Base-by-base conservation (phyloP, 1,139 yeast species). In the Casaregolazyma lundiana region DNA sequence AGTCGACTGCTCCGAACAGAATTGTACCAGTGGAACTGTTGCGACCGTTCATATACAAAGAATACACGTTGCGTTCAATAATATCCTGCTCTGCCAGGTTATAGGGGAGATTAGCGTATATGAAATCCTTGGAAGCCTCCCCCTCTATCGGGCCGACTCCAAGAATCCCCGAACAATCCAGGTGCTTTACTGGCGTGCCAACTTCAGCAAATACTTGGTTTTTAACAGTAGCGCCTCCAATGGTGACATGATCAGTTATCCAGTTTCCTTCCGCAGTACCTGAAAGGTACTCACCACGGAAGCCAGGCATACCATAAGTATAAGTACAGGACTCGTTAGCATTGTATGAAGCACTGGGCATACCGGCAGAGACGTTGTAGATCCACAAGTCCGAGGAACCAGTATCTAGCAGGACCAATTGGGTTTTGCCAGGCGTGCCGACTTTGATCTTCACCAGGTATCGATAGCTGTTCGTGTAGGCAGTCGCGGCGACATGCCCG, bases 341-440 rank as follows among this genome's bases (percentile, higher is more conserved):
- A 40, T 57, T 51, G 46, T 53, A 59, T 13, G 45, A 9, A 21
- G 38, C 37, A 29, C 19, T 9, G 11, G 49, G 43, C 1, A 60
- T 62, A 18, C 53, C 47, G 9, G 35, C 24, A 11, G 46, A 38
- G 9, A 56, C 51, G 32, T 58, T 58, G 53, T 61, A 59, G 15
- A 80, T 74, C 86, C 86, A 81, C 51, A 80, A 65, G 60, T 81
- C 88, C 3, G 84, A 72, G 2, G 85, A 80, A 0, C 88, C 88
- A 6, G 87, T 80, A 57, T 81, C 89, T 41, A 81, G 61, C 5
- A 55, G 41, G 18, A 52, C 44, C 30, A 47, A 43, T 34, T 51
- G 40, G 7, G 30, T 35, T 51, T 56, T 59, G 11, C 46, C 46
- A 37, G 60, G 60, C 19, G 58, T 56, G 13, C 60, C 60, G 4